Evolutionary conservation across 495 filamentous ascomycete species (phyloP).

Genomic region (Chaetomium tenue): DNA sequence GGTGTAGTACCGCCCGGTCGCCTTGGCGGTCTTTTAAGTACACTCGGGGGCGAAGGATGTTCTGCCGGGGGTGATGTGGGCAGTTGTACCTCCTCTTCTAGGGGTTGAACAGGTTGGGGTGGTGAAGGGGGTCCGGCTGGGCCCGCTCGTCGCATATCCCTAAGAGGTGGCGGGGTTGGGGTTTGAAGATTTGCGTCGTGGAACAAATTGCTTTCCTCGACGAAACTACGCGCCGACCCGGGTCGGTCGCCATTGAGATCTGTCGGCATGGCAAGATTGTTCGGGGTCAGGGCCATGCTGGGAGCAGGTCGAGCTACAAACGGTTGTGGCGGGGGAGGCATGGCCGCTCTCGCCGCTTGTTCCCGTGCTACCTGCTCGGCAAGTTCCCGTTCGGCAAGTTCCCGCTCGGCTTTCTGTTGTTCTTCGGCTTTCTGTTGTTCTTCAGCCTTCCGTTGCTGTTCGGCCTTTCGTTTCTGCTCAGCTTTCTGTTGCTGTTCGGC

Average conservation of each 20-base stretch:
- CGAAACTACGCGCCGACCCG: conserved; percentile 35
- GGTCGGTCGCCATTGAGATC: conserved; percentile 14
- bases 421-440: neutral
- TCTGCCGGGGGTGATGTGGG: neutral
- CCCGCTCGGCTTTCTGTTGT: too few relatives aligned
- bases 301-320: neutral
- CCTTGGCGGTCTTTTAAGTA: neutral
- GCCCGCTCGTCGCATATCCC: neutral
- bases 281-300: conserved; percentile 4
- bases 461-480: neutral
- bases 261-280: conserved; percentile 36
- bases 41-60: conserved; percentile 6
- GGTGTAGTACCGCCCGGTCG: conserved; percentile 1
- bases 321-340: conserved; percentile 6
- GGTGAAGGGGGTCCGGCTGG: neutral
- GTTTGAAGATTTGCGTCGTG: conserved; percentile 32
- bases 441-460: neutral
- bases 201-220: conserved; percentile 40
- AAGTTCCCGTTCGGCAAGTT: too few relatives aligned
- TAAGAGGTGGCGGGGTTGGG: conserved; percentile 15
- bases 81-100: neutral
- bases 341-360: conserved; percentile 10
- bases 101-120: neutral
- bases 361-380: conserved; percentile 8
- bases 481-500: conserved; percentile 1